Percentiles rank a stretch among this genome's conserved stretches.
Evolutionary conservation across 306 rosid genomes (phyloP).

Genomic region (Betula pendula): DNA sequence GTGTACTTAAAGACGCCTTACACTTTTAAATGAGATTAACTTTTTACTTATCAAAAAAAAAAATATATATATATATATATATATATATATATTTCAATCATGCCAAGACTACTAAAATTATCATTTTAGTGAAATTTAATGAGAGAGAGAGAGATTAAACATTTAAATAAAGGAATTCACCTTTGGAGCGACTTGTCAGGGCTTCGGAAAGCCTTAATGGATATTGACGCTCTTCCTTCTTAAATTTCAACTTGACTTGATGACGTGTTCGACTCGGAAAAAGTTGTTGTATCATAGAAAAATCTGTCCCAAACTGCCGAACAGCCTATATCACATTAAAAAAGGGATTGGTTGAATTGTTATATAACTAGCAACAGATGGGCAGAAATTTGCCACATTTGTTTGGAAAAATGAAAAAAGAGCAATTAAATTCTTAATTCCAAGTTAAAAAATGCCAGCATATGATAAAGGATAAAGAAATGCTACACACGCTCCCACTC

Average conservation of each 20-base stretch:
- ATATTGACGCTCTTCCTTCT: constrained; percentile 72
- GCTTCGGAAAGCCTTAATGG: constrained; percentile 62
- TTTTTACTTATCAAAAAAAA: too few relatives aligned
- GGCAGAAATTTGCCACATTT: constrained; percentile 4
- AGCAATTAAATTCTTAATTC: neutral
- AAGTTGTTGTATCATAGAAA: constrained; percentile 69
- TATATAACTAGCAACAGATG: neutral
- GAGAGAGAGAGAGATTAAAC: constrained; percentile 16
- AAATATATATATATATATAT: too few relatives aligned
- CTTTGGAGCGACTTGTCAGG: constrained; percentile 47
- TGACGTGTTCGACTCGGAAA: constrained; percentile 65
- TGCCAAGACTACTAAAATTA: neutral
- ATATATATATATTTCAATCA: neutral
- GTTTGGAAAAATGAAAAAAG: neutral
- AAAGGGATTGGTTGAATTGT: constrained; percentile 12
- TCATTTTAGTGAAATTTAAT: neutral
- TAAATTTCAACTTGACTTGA: constrained; percentile 75
- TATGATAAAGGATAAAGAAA: neutral
- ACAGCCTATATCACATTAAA: constrained; percentile 49
- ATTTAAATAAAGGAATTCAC: constrained; percentile 37
- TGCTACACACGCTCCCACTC: too few relatives aligned
- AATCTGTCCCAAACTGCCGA: constrained; percentile 73
- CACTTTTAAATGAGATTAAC: too few relatives aligned
- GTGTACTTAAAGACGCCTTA: too few relatives aligned
- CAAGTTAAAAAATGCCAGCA: neutral